Conservation (phyloP, 2,329 filamentous ascomycete species). For the Zymoseptoria ardabiliae region DNA sequence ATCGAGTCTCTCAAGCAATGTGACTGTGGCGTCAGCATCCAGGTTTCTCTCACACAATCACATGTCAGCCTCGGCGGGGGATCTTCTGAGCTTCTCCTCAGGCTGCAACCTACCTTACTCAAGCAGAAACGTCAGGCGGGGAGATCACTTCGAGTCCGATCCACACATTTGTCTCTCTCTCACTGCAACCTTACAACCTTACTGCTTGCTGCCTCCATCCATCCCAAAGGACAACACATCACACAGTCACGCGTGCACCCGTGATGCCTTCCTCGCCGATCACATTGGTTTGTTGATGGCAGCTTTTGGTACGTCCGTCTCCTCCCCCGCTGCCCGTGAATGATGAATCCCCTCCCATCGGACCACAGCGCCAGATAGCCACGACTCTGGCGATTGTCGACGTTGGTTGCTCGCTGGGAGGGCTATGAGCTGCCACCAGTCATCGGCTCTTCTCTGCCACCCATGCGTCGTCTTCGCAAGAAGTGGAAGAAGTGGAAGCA, state of each 20-base stretch:
- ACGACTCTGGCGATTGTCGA: neutral
- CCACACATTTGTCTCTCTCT: neutral
- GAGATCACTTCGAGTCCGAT: neutral
- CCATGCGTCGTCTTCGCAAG: neutral
- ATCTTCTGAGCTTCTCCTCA: neutral
- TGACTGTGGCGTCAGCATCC: neutral
- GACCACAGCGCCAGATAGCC: neutral
- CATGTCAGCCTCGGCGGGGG: neutral
- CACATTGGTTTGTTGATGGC: slow-evolving; percentile 10
- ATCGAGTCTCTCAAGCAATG: neutral
- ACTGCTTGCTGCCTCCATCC: neutral
- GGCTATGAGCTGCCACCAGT: neutral
- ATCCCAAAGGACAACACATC: neutral
- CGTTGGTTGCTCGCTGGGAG: neutral
- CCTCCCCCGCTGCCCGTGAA: neutral
- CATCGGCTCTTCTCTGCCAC: neutral
- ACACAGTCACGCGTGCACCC: neutral
- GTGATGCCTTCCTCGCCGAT: neutral
- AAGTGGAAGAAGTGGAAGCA: neutral
- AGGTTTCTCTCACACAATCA: neutral
- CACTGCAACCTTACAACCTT: too few species aligned
- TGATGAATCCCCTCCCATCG: neutral
- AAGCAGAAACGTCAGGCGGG: neutral
- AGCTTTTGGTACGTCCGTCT: slow-evolving; percentile 15
- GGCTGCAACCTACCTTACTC: too few species aligned